These are phyloP conservation scores for Russula olivacea DNA, from an alignment of 768 basidiomycete genomes.

Conservation along the genomic window DNA sequence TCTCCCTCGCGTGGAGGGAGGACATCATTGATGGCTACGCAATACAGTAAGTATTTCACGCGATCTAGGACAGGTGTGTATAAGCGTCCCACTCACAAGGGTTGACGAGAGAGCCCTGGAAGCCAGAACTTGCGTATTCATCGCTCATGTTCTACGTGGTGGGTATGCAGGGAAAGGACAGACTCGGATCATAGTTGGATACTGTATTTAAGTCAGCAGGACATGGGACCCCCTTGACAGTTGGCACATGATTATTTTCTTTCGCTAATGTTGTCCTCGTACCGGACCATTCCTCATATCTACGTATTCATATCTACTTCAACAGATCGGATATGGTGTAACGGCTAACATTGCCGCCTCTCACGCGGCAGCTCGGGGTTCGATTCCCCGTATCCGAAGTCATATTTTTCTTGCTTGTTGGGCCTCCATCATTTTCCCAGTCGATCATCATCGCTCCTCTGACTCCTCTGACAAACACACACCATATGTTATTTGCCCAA, in stretches of 20 bases:
- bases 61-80: not conserved
- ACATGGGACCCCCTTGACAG: not conserved
- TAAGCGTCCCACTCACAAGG: constrained; percentile 8
- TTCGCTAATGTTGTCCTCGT: not conserved
- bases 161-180: not conserved
- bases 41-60: not conserved
- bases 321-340: constrained; percentile 34
- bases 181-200: not conserved
- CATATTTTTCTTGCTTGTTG: not conserved
- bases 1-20: constrained; percentile 11
- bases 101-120: constrained; percentile 21
- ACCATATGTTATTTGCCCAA: not conserved
- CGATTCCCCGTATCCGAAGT: constrained; percentile 38
- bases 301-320: not conserved
- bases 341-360: constrained; percentile 38
- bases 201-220: not conserved
- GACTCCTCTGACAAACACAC: too few species aligned
- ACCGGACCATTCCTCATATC: too few species aligned
- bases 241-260: not conserved
- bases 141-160: not conserved
- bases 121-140: constrained; percentile 26
- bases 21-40: constrained; percentile 7
- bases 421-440: not conserved
- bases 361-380: constrained; percentile 41
- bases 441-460: not conserved